A percentile compares a stretch with the other conserved stretches of the same genome.
Evolutionary conservation across 2,329 filamentous ascomycete genomes (phyloP).

Genomic region (Xylariaceae sp.): DNA sequence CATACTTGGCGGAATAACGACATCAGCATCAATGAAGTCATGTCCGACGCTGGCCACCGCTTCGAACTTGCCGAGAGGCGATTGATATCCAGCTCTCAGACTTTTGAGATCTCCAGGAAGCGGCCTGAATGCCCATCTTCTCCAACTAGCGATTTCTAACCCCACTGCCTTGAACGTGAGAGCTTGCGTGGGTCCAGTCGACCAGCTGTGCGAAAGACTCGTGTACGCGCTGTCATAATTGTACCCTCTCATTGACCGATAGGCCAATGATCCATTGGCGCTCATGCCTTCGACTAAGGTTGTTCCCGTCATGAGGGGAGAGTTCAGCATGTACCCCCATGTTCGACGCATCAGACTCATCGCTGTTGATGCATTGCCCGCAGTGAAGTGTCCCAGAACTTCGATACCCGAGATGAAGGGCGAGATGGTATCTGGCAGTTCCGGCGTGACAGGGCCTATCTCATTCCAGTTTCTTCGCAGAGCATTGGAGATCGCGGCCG

Average conservation of each 20-base stretch:
- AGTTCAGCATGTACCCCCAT: constrained; percentile 61
- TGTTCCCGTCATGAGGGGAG: constrained; percentile 55
- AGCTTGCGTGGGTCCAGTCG: constrained; percentile 45
- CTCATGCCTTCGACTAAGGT: constrained; percentile 60
- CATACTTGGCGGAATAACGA: too few species aligned
- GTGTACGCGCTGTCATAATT: constrained; percentile 40
- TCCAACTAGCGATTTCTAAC: constrained; percentile 33
- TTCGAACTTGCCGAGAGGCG: too few species aligned
- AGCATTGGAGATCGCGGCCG: constrained; percentile 41
- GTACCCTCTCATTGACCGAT: constrained; percentile 52
- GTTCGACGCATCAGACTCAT: constrained; percentile 52
- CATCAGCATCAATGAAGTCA: too few species aligned
- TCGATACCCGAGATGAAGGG: constrained; percentile 61
- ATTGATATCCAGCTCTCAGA: too few species aligned
- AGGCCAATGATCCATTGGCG: constrained; percentile 54
- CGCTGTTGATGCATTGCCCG: constrained; percentile 46
- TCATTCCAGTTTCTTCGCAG: constrained; percentile 53
- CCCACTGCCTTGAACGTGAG: constrained; percentile 46
- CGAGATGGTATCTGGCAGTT: constrained; percentile 55
- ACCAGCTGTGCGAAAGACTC: constrained; percentile 52
- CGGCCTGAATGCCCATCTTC: too few species aligned
- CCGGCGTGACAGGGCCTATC: constrained; percentile 55
- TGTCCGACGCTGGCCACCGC: too few species aligned
- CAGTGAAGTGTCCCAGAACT: constrained; percentile 53
- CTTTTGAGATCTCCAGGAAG: too few species aligned